A percentile compares a stretch with the other conserved stretches of the same genome.
phyloP scores from a whole-genome alignment of 2,329 filamentous ascomycete species.

The Penicillium decumbens region DNA sequence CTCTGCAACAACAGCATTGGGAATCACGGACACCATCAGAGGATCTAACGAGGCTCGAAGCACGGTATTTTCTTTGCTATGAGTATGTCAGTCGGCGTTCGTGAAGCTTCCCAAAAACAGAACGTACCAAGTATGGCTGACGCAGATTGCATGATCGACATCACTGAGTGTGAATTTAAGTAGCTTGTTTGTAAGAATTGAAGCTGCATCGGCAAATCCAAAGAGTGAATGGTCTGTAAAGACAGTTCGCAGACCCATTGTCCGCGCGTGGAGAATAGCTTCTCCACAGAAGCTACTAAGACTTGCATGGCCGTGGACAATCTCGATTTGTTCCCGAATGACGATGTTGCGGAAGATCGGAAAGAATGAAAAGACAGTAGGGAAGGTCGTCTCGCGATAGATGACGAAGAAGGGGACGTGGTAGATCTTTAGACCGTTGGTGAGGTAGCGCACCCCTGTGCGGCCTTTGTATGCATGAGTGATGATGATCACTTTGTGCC shows the following conservation, averaged over 20 bases:
- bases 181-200: constrained; percentile 94
- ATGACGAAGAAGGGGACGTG: constrained; percentile 95
- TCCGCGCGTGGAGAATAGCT: constrained; percentile 87
- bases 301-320: constrained; percentile 95
- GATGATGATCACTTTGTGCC: constrained; percentile 96
- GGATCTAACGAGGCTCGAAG: constrained; percentile 90
- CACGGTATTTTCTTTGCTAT: constrained; percentile 94
- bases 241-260: constrained; percentile 92
- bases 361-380: constrained; percentile 97
- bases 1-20: constrained; percentile 93
- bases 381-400: constrained; percentile 88
- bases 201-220: constrained; percentile 92
- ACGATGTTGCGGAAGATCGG: constrained; percentile 96
- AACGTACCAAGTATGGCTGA: constrained; percentile 88
- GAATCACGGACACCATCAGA: constrained; percentile 95
- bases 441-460: constrained; percentile 88
- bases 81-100: not conserved
- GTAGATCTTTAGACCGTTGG: constrained; percentile 97
- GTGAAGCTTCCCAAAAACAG: not conserved
- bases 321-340: constrained; percentile 89
- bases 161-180: constrained; percentile 95
- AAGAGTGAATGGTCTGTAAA: constrained; percentile 98
- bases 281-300: constrained; percentile 91
- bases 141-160: constrained; percentile 96
- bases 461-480: constrained; percentile 91